These are phyloP conservation scores for Royoungia palumana DNA, from an alignment of 768 basidiomycete genomes.

Conservation along the genomic window DNA sequence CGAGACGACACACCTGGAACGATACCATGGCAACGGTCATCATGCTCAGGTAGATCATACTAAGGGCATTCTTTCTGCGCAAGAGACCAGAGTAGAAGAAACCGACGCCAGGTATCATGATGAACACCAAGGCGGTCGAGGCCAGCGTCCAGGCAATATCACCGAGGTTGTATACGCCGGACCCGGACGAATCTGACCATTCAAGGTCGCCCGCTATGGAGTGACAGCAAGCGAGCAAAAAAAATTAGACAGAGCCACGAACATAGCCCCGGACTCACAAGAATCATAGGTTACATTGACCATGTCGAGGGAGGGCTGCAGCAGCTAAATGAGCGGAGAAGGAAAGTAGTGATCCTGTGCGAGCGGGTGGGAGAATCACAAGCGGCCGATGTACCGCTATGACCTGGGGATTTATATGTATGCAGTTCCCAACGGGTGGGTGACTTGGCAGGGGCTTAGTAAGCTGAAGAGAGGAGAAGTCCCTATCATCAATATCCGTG, in stretches of 20 bases:
- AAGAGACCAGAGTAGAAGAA: conserved; percentile 91
- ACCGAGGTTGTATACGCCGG: conserved; percentile 52
- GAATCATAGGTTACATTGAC: conserved; percentile 44
- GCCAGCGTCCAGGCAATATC: conserved; percentile 69
- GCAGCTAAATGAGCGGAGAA: not conserved
- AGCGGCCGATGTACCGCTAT: not conserved
- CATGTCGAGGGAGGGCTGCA: conserved; percentile 24
- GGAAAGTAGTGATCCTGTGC: not conserved
- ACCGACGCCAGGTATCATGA: conserved; percentile 84
- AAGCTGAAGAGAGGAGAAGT: conserved; percentile 15
- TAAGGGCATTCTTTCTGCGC: conserved; percentile 89
- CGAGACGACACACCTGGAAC: conserved; percentile 73
- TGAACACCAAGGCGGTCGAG: conserved; percentile 77
- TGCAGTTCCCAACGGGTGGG: not conserved
- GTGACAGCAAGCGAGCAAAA: too few species aligned
- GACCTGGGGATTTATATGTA: conserved; percentile 23
- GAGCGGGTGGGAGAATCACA: conserved; percentile 2
- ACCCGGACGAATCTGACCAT: conserved; percentile 20
- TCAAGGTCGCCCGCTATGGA: conserved; percentile 39
- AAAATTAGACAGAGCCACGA: rapidly evolving
- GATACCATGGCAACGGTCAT: conserved; percentile 74
- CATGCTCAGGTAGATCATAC: conserved; percentile 82
- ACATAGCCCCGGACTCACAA: conserved; percentile 30
- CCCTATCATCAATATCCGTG: conserved; percentile 28
- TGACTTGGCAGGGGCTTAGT: conserved; percentile 15